Conservation (phyloP, 306 rosid genomes). For the Crataegus laevigata region DNA sequence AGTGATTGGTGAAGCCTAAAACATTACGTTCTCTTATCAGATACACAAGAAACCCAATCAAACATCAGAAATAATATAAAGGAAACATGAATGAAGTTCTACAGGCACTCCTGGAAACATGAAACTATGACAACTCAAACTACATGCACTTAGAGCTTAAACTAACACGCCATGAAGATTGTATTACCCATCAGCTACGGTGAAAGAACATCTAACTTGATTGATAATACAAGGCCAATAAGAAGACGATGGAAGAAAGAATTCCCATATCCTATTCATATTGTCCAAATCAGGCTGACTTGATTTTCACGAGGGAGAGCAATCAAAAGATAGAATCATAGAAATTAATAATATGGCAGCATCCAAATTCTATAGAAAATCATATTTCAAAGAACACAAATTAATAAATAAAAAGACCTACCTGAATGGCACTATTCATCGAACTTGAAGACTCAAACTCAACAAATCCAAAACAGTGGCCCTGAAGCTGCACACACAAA, state of each 20-base stretch:
- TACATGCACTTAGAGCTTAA: background rate
- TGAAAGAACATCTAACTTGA: background rate
- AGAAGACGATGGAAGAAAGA: background rate
- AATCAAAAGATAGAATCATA: background rate
- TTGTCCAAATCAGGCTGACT: background rate
- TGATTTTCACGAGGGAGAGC: background rate
- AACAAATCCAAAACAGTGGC: slow-evolving; percentile 76
- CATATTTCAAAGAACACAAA: background rate
- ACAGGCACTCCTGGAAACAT: background rate
- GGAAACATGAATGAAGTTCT: background rate
- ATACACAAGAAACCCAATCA: background rate
- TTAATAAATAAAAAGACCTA: slow-evolving; percentile 15
- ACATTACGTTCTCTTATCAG: slow-evolving; percentile 9
- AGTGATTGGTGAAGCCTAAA: slow-evolving; percentile 60
- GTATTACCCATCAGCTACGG: background rate
- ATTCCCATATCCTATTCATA: background rate
- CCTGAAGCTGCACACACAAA: slow-evolving; percentile 51
- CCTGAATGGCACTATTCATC: slow-evolving; percentile 64
- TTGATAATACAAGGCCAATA: background rate
- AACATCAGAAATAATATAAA: background rate
- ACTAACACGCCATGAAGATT: background rate
- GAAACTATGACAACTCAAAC: background rate
- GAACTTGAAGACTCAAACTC: slow-evolving; percentile 53
- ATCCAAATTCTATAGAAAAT: background rate
- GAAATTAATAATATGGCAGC: background rate